Base-by-base conservation (phyloP, 2,329 filamentous ascomycete genomes). In the Sarocladium oryzae region DNA sequence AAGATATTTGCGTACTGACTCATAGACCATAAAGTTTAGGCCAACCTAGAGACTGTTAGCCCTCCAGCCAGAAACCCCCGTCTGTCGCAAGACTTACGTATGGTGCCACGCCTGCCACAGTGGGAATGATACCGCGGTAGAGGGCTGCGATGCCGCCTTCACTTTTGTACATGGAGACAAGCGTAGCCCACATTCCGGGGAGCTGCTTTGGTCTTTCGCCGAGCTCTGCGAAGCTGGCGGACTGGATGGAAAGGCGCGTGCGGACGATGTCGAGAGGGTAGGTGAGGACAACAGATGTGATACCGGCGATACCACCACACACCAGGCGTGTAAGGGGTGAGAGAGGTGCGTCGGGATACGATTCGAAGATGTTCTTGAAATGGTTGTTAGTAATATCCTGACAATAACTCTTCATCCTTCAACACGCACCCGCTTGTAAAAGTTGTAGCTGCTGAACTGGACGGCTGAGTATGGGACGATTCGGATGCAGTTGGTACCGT, bases 391-490 rank as follows among this genome's bases (percentile, higher is more conserved):
- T 52, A 20, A 5, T 9, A n/a, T 10, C 10, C 21, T 10, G 13
- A 9, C 13, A 26, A 16, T 26, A 3, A 6, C 18, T 28, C 13
- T n/a, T 16, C 10, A 9, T 13, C 23, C n/a, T 36, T 10, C n/a
- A 28, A 21, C 28, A 71, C 84, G 66, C 73, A 95, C 91, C 72
- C 84, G 81, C 70, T 95, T 96, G 72, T 99, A 99, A 59, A 97
- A 83, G 66, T 95, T 97, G 74, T 97, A 99, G 65, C 90, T 95
- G 59, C 92, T 92, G 69, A 99, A 99, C 65, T 99, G 93, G 36
- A 97, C 93, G 10, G 93, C 93, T 48, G 92, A 97, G 69, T 99
- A 99, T 4, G 93, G 93, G 50, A 99, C 89, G 58, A 99, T 99
- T 55, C 93, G 88, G 61, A 99, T 89, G 76, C 93, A 99, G 69